Evolutionary conservation across 2,329 filamentous ascomycete genomes (phyloP).

Genomic region (Monilinia polystroma): DNA sequence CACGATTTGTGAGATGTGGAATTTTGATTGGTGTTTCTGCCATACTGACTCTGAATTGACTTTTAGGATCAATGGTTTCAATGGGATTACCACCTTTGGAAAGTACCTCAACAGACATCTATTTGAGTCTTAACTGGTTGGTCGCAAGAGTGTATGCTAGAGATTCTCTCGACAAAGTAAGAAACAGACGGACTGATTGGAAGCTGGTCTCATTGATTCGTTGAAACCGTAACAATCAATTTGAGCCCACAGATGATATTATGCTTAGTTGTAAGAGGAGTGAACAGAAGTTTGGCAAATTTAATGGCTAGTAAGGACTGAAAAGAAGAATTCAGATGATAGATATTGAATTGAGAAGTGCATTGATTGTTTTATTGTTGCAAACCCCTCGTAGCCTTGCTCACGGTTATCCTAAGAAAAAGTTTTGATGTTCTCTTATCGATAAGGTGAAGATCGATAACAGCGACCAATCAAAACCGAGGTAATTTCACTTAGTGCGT

Average conservation of each 20-base stretch:
- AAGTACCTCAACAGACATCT: not conserved
- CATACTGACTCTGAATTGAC: not conserved
- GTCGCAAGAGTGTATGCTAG: not conserved
- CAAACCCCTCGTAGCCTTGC: conserved; percentile 2
- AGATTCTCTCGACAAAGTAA: not conserved
- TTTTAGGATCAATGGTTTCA: not conserved
- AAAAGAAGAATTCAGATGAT: not conserved
- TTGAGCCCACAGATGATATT: not conserved
- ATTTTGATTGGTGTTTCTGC: not conserved
- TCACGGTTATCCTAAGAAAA: not conserved
- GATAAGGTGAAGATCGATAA: not conserved
- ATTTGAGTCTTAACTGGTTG: too few relatives aligned
- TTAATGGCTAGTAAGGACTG: not conserved
- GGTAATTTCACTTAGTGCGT: conserved; percentile 11
- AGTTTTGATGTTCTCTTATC: conserved; percentile 7
- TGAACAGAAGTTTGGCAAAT: not conserved
- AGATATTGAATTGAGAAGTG: not conserved
- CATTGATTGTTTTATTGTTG: not conserved
- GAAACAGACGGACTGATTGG: not conserved
- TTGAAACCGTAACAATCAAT: not conserved
- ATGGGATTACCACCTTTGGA: not conserved
- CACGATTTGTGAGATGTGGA: not conserved
- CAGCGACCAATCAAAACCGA: not conserved
- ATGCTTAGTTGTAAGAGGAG: not conserved
- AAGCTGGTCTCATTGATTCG: not conserved